A percentile compares a stretch with the other conserved stretches of the same genome.
phyloP scores from a whole-genome alignment of 768 basidiomycete genomes.

The Xerocomellus amylosporus region DNA sequence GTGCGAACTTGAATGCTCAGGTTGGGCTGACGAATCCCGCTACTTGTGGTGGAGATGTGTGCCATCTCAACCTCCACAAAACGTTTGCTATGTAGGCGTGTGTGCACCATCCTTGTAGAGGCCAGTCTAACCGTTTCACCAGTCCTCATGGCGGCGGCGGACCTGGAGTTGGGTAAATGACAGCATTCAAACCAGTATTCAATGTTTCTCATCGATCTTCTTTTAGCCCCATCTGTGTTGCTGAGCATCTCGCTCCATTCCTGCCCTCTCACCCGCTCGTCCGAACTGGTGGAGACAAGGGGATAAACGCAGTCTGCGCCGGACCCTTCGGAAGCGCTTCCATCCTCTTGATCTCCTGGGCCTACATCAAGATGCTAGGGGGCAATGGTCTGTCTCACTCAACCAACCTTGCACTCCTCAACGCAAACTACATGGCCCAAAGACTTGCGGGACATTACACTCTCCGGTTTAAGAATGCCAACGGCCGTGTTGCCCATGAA shows the following conservation, averaged over 20 bases:
- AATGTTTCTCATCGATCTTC: slow-evolving; percentile 1
- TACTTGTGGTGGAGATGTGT: slow-evolving; percentile 95
- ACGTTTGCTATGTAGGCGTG: slow-evolving; percentile 84
- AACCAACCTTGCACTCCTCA: slow-evolving; percentile 84
- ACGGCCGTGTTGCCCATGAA: slow-evolving; percentile 94
- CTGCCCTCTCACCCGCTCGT: slow-evolving; percentile 84
- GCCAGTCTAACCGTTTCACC: background rate
- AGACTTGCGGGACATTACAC: slow-evolving; percentile 82
- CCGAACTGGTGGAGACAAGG: slow-evolving; percentile 58
- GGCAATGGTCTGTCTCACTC: slow-evolving; percentile 84
- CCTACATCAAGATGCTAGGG: slow-evolving; percentile 99
- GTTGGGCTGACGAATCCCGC: slow-evolving; percentile 91
- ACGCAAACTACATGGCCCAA: slow-evolving; percentile 96
- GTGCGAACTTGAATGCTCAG: slow-evolving; percentile 92
- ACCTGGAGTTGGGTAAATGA: slow-evolving; percentile 82
- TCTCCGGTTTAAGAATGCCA: slow-evolving; percentile 84
- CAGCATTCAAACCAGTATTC: background rate
- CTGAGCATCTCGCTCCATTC: slow-evolving; percentile 92
- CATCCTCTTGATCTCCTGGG: slow-evolving; percentile 96
- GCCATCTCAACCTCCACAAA: slow-evolving; percentile 98
- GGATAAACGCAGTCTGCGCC: slow-evolving; percentile 86
- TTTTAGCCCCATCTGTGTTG: slow-evolving; percentile 84
- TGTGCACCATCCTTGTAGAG: background rate
- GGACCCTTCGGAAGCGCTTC: slow-evolving; percentile 95
- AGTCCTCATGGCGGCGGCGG: slow-evolving; percentile 98